Conservation (phyloP, 371 early-diverging fungal species). For the Mortierella sp. region DNA sequence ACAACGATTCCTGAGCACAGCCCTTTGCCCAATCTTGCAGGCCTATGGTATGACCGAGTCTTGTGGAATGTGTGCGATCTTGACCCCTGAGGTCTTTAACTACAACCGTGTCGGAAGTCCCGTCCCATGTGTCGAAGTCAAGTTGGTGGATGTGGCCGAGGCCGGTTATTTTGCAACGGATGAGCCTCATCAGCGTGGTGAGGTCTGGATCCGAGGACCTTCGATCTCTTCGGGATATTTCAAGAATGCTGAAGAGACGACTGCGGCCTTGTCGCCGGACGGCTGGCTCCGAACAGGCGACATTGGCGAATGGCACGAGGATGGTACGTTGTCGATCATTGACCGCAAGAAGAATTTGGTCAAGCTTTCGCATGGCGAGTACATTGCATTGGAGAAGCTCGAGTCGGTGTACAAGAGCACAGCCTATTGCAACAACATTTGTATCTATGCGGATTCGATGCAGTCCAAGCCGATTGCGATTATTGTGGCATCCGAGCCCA, state of each 20-base stretch:
- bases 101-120: conserved; percentile 85
- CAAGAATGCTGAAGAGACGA: conserved; percentile 76
- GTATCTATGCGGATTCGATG: conserved; percentile 82
- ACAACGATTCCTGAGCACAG: conserved; percentile 83
- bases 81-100: conserved; percentile 65
- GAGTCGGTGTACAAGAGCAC: conserved; percentile 90
- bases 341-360: conserved; percentile 88
- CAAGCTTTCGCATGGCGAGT: conserved; percentile 94
- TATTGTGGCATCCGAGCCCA: conserved; percentile 68
- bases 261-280: conserved; percentile 76
- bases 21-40: conserved; percentile 87
- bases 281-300: conserved; percentile 96
- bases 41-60: conserved; percentile 86
- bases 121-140: conserved; percentile 82
- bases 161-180: conserved; percentile 77
- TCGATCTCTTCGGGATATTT: conserved; percentile 77
- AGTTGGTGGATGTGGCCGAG: conserved; percentile 89
- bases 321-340: conserved; percentile 78
- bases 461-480: conserved; percentile 72
- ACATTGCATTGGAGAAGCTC: conserved; percentile 95
- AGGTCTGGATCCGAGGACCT: conserved; percentile 88
- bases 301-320: conserved; percentile 78
- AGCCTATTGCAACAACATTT: conserved; percentile 77
- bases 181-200: conserved; percentile 78
- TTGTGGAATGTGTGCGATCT: conserved; percentile 71